Base-by-base conservation (phyloP, 2,329 filamentous ascomycete genomes). In the Talaromyces sp. region DNA sequence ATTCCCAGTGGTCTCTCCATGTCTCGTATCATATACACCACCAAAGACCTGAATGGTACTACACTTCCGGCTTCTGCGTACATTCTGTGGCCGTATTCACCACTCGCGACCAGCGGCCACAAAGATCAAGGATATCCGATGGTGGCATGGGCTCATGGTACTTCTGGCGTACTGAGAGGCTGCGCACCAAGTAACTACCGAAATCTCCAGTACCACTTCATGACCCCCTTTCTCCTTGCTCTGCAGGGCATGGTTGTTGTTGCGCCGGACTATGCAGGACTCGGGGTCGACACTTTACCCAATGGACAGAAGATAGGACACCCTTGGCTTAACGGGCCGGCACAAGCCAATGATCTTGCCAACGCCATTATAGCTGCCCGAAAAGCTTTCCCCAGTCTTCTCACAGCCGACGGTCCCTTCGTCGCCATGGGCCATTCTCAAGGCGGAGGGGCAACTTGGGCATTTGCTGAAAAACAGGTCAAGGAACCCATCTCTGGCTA, bases 11-110 rank as follows among this genome's bases (percentile, higher is more conserved):
- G 53, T 7, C 41, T 56, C 19, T 48, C 64, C 25, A 54, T 83
- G 43, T 81, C 78, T 1, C 75, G 80, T 13, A 73, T 83, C 60
- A 61, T 80, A 2, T 83, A 79, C 67, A 75, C 75, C 19, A 77
- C 78, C 0, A 71, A 69, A 19, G 74, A 72, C n/a, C 60, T 76
- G 21, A 79, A 81, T 57, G 76, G 77, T 2, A 75, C 73, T 0
- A 59, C 71, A 0, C 65, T 82, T 1, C 80, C 80, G 0, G 75
- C 78, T 8, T 80, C 79, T 1, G 80, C 74, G 1, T 81, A 73
- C 63, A 67, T 82, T 11, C 73, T 82, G 1, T 82, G 78, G 78
- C 80, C 80, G 0, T 82, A 69, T 53, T 58, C 65, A 2, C 66
- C 74, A 28, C 45, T 53, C 52, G 48, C 51, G n/a, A 37, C 58